Percentiles rank a stretch among this genome's conserved stretches.
phyloP scores from a whole-genome alignment of 2,329 filamentous ascomycete species.

The Aspergillus jensenii region DNA sequence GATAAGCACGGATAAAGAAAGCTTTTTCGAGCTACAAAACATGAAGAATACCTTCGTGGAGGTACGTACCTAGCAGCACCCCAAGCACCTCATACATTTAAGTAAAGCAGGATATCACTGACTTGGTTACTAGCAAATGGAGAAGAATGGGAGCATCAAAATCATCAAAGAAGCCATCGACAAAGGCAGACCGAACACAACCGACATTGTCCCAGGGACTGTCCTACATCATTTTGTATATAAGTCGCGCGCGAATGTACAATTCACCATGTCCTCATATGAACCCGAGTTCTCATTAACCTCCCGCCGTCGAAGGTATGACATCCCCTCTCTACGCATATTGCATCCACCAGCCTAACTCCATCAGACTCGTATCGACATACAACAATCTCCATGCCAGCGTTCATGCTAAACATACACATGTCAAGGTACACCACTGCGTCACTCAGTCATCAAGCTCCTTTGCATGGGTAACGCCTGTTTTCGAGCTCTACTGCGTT shows the following conservation, averaged over 20 bases:
- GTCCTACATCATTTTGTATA: constrained; percentile 90
- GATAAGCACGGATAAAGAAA: constrained; percentile 89
- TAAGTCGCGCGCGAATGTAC: constrained; percentile 91
- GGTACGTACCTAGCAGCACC: constrained; percentile 35
- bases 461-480: constrained; percentile 84
- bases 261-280: constrained; percentile 88
- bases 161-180: constrained; percentile 71
- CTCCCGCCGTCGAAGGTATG: constrained; percentile 62
- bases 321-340: no score
- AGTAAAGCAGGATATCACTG: constrained; percentile 25
- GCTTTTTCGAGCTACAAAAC: constrained; percentile 83
- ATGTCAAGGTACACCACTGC: constrained; percentile 82
- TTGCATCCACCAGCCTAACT: not conserved
- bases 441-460: constrained; percentile 73
- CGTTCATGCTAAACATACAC: constrained; percentile 79
- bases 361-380: constrained; percentile 68
- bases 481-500: constrained; percentile 95
- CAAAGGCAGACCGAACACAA: constrained; percentile 68
- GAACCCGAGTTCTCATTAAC: constrained; percentile 64
- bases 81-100: not conserved
- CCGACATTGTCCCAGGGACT: constrained; percentile 76
- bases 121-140: constrained; percentile 59
- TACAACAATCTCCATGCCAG: constrained; percentile 83
- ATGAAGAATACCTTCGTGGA: constrained; percentile 63
- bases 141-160: constrained; percentile 71